These are phyloP conservation scores for Thozetella sp. DNA, from an alignment of 495 filamentous ascomycete genomes.

Conservation along the genomic window DNA sequence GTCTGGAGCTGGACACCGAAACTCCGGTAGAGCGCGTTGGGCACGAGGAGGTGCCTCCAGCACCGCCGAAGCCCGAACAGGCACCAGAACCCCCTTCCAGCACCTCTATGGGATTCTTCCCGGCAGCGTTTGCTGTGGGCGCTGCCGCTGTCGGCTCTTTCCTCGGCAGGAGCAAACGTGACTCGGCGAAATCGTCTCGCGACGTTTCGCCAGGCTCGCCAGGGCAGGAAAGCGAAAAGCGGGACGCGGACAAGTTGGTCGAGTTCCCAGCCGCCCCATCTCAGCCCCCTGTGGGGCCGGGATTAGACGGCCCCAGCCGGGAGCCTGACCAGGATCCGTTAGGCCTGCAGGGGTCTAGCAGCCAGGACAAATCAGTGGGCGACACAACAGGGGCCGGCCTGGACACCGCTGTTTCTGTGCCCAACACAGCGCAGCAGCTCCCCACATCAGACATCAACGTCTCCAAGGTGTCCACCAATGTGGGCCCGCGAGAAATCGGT, in stretches of 20 bases:
- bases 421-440: slow-evolving; percentile 16
- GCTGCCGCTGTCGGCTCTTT: slow-evolving; percentile 19
- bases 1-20: not conserved
- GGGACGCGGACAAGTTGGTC: not conserved
- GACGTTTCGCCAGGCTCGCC: not conserved
- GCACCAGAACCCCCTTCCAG: not conserved
- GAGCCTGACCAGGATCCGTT: slow-evolving; percentile 19
- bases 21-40: not conserved
- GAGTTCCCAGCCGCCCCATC: not conserved
- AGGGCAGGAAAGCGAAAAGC: not conserved
- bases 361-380: slow-evolving; percentile 25
- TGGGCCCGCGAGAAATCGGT: slow-evolving; percentile 6
- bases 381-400: slow-evolving; percentile 20
- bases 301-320: slow-evolving; percentile 17
- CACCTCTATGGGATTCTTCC: slow-evolving; percentile 11
- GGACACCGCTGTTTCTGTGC: slow-evolving; percentile 31
- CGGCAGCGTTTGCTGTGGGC: slow-evolving; percentile 14
- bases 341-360: slow-evolving; percentile 19
- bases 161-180: slow-evolving; percentile 15
- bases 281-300: slow-evolving; percentile 11
- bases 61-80: not conserved
- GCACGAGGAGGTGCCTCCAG: not conserved
- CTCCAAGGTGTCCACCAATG: slow-evolving; percentile 5
- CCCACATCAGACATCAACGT: slow-evolving; percentile 13
- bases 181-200: not conserved